phyloP scores from a whole-genome alignment of 2,329 filamentous ascomycete species.

The Corynespora cassiicola region DNA sequence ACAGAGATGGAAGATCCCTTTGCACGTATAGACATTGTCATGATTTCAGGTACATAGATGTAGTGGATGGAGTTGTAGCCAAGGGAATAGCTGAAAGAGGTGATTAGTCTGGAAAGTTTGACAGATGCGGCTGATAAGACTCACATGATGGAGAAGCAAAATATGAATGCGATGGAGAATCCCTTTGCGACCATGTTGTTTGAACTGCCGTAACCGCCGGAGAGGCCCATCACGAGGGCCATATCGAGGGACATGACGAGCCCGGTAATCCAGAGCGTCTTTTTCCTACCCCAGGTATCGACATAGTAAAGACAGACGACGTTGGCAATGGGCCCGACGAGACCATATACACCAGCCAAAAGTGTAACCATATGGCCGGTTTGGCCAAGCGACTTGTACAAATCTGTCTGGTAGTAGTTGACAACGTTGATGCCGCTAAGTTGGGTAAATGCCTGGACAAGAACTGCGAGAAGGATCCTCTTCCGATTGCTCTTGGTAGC shows the following conservation, averaged over 20 bases:
- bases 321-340: slow-evolving; percentile 9
- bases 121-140: too few species aligned
- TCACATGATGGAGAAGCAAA: slow-evolving; percentile 28
- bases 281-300: slow-evolving; percentile 14
- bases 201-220: slow-evolving; percentile 10
- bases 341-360: slow-evolving; percentile 5
- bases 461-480: slow-evolving; percentile 9
- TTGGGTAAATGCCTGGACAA: slow-evolving; percentile 28
- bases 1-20: slow-evolving; percentile 21
- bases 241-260: slow-evolving; percentile 14
- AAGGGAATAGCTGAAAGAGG: slow-evolving; percentile 27
- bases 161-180: slow-evolving; percentile 17
- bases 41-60: slow-evolving; percentile 36
- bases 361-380: slow-evolving; percentile 9
- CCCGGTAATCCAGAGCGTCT: slow-evolving; percentile 16
- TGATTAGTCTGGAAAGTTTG: not conserved
- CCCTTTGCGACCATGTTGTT: slow-evolving; percentile 12
- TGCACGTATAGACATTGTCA: slow-evolving; percentile 34
- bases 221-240: slow-evolving; percentile 13
- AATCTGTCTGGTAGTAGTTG: slow-evolving; percentile 16
- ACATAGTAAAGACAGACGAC: slow-evolving; percentile 14
- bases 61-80: slow-evolving; percentile 38
- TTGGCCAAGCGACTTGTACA: slow-evolving; percentile 9
- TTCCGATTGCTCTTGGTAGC: slow-evolving; percentile 11
- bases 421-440: slow-evolving; percentile 31